These are phyloP conservation scores for Aspergillus sp. DNA, from an alignment of 2,329 filamentous ascomycete species.

Conservation along the genomic window DNA sequence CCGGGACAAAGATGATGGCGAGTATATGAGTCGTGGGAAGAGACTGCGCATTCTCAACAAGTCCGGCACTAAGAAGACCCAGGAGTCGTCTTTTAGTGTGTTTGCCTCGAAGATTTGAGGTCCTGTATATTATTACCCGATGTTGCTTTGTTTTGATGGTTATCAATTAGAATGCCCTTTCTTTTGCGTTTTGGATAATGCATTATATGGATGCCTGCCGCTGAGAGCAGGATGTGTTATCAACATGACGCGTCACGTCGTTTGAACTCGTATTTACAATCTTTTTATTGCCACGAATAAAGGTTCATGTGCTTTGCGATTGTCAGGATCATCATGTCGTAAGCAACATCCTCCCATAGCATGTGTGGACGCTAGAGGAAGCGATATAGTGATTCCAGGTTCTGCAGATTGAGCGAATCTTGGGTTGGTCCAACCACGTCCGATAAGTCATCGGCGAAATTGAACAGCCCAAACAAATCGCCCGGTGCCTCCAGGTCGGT, in stretches of 20 bases:
- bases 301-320: too few species aligned
- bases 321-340: too few species aligned
- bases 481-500: slow-evolving; percentile 11
- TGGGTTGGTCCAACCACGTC: slow-evolving; percentile 28
- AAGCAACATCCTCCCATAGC: too few species aligned
- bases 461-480: slow-evolving; percentile 31
- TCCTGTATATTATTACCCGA: not conserved
- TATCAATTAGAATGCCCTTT: too few species aligned
- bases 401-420: slow-evolving; percentile 30
- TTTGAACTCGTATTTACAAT: too few species aligned
- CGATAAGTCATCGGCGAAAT: slow-evolving; percentile 29
- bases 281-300: too few species aligned
- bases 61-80: not conserved
- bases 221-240: too few species aligned
- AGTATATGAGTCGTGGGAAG: slow-evolving; percentile 9
- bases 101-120: not conserved
- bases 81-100: not conserved
- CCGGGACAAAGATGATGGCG: slow-evolving; percentile 22
- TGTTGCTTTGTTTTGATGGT: too few species aligned
- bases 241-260: too few species aligned
- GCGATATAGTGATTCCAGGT: slow-evolving; percentile 31
- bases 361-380: slow-evolving; percentile 28
- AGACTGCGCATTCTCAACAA: not conserved
- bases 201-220: too few species aligned
- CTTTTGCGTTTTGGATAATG: too few species aligned